Base-by-base conservation (phyloP, 306 rosid genomes). In the Medicago lupulina region DNA sequence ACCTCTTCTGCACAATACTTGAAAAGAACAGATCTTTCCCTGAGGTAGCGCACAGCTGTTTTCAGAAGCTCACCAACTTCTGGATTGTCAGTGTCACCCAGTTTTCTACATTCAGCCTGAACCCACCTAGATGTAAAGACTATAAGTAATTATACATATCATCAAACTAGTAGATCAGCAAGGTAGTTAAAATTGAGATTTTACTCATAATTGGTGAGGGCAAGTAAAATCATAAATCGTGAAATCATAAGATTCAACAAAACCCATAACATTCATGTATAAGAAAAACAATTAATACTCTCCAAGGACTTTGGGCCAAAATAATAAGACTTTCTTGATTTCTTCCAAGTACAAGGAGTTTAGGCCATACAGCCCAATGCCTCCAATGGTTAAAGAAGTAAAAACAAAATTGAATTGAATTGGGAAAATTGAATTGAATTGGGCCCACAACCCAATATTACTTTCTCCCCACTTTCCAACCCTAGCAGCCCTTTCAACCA, bases 1-100 rank as follows among this genome's bases (percentile, higher is more conserved):
- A 90, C 99, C 99, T 95, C 99, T 85, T 95, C 99, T 54, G 99
- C 97, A 84, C 99, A 95, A 71, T 95, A 95, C 85, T 95, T 95
- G 89, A 95, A 92, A 80, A 95, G 99, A 64, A 89, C 90, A 54
- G 97, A 92, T 74, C 99, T 87, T 84, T 92, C 99, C 85, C 86
- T 89, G 81, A 95, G 99, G 84, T 93, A 92, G 75, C 89, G 89
- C 57, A 95, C 97, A 53, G 97, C 97, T 19, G 89, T 87, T 82
- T 84, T 92, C 81, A 95, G 85, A 67, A 95, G 96, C 78, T 90
- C 96, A 41, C 89, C 55, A 82, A 95, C 97, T 87, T 95, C 97
- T 0, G 97, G 97, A 87, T 89, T 95, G 86, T 95, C 97, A 31
- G 97, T 83, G 76, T 95, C 97, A 2, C 97, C 97, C 73, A 95